phyloP scores from a whole-genome alignment of 208 protist species.

The Leishmania martiniquensis region DNA sequence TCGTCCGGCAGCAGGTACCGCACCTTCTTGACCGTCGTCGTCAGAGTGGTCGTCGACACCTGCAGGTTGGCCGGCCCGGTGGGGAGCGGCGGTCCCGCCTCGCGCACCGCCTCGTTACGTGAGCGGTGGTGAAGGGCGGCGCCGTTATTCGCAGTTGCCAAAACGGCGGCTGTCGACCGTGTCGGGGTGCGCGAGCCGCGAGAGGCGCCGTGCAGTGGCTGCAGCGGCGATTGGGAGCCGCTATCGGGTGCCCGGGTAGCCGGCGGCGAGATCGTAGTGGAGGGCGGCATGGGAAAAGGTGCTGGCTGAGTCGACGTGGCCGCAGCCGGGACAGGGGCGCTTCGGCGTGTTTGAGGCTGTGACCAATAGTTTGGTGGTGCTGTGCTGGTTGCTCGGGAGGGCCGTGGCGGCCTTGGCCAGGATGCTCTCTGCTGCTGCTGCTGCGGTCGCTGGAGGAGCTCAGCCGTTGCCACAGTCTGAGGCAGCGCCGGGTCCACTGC shows the following conservation, averaged over 20 bases:
- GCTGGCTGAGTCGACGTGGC: not conserved
- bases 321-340: not conserved
- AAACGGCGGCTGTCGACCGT: not conserved
- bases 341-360: not conserved
- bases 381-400: not conserved
- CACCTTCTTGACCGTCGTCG: slow-evolving; percentile 53
- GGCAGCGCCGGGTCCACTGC: not conserved
- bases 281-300: not conserved
- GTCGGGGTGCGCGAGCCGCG: not conserved
- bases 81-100: slow-evolving; percentile 3
- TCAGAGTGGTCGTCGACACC: slow-evolving; percentile 67
- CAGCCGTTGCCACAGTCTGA: not conserved
- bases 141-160: not conserved
- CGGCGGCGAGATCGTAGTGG: not conserved
- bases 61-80: slow-evolving; percentile 23
- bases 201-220: not conserved
- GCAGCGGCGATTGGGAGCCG: not conserved
- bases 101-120: slow-evolving; percentile 1
- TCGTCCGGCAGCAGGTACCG: slow-evolving; percentile 49
- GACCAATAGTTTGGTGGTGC: not conserved
- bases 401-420: not conserved
- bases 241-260: not conserved
- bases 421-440: not conserved
- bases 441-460: not conserved
- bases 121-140: slow-evolving; percentile 15